A percentile compares a stretch with the other conserved stretches of the same genome.
These are phyloP conservation scores for Arabidopsis suecica DNA, from an alignment of 345 rosid genomes.

Conservation along the genomic window DNA sequence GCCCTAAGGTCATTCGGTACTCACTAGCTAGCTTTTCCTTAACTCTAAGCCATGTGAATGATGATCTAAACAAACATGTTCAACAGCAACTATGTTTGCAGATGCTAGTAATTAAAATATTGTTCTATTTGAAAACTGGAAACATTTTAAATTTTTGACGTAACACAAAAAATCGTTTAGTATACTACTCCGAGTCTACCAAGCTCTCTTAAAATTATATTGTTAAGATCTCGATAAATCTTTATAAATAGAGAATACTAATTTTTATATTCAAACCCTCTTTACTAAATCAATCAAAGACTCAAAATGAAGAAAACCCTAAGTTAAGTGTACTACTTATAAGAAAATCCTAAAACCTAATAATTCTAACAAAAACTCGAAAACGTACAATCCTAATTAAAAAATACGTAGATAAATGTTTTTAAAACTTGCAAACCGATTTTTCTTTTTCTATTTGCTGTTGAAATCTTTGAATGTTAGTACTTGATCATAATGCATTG, in stretches of 20 bases:
- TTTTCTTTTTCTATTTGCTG: neutral
- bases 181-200: neutral
- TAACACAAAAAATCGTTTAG: neutral
- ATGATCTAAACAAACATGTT: slow-evolving; percentile 4
- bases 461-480: neutral
- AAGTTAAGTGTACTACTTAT: neutral
- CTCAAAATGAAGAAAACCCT: neutral
- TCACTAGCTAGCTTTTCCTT: slow-evolving; percentile 40
- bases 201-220: neutral
- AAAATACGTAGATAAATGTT: neutral
- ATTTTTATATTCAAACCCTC: neutral
- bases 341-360: neutral
- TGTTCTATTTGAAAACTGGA: neutral
- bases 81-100: slow-evolving; percentile 2
- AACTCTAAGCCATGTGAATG: slow-evolving; percentile 42
- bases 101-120: neutral
- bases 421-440: neutral
- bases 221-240: neutral
- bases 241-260: neutral
- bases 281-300: neutral
- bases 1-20: slow-evolving; percentile 31
- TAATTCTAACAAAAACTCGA: neutral
- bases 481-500: slow-evolving; percentile 1
- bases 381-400: neutral
- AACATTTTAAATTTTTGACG: neutral